A percentile compares a stretch with the other conserved stretches of the same genome.
Conservation (phyloP, 2,329 filamentous ascomycete species). For the Apiospora rasikravindrae region DNA sequence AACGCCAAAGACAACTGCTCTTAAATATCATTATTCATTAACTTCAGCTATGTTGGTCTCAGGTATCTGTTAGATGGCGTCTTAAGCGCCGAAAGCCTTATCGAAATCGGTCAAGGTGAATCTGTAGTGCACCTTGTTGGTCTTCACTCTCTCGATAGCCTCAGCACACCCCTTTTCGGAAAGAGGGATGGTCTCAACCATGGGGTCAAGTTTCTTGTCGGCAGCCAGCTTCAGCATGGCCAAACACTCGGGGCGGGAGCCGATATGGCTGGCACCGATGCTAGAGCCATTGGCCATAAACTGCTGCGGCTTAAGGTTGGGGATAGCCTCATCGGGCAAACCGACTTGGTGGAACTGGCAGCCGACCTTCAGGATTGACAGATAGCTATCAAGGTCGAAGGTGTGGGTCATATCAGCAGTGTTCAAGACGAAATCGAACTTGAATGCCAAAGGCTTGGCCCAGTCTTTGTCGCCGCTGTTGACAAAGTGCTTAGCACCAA, state of each 20-base stretch:
- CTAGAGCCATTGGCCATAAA: slow-evolving; percentile 48
- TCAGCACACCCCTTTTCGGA: slow-evolving; percentile 71
- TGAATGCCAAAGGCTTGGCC: slow-evolving; percentile 58
- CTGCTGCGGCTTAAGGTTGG: slow-evolving; percentile 45
- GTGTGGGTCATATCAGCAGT: slow-evolving; percentile 54
- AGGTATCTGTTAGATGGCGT: not conserved
- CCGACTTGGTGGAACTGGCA: slow-evolving; percentile 64
- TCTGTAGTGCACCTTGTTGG: slow-evolving; percentile 70
- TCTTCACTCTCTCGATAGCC: slow-evolving; percentile 71
- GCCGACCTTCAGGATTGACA: slow-evolving; percentile 56
- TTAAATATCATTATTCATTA: not conserved
- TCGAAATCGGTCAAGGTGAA: slow-evolving; percentile 73
- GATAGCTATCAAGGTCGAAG: slow-evolving; percentile 59
- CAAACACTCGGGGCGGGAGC: slow-evolving; percentile 63
- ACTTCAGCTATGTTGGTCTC: not conserved
- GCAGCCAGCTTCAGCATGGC: slow-evolving; percentile 64
- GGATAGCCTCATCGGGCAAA: slow-evolving; percentile 57
- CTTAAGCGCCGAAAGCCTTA: slow-evolving; percentile 61
- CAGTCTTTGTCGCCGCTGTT: slow-evolving; percentile 57
- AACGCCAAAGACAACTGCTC: not conserved
- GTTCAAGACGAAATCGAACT: slow-evolving; percentile 59
- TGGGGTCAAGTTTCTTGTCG: slow-evolving; percentile 50
- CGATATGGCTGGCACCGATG: slow-evolving; percentile 60
- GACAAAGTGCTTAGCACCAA: slow-evolving; percentile 65
- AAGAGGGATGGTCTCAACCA: slow-evolving; percentile 67